Percentiles rank a stretch among this genome's conserved stretches.
Conservation (phyloP, 2,329 filamentous ascomycete species). For the Nothophoma quercina region DNA sequence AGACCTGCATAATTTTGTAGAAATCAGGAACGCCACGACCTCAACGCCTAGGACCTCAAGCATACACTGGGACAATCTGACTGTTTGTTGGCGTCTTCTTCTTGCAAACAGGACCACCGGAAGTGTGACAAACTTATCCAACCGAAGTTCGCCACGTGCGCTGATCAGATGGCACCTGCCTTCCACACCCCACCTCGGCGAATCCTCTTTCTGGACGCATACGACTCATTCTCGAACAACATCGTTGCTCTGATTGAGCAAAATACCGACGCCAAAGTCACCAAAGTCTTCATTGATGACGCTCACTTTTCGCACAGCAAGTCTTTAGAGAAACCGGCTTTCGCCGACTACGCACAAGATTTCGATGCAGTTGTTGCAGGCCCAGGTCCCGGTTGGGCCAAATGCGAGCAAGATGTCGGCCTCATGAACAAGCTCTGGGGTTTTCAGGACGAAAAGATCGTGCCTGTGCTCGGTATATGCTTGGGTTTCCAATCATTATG, state of each 20-base stretch:
- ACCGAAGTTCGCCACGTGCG: constrained; percentile 13
- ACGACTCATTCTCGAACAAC: constrained; percentile 97
- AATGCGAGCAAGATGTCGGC: constrained; percentile 77
- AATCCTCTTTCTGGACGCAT: constrained; percentile 92
- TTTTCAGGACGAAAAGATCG: constrained; percentile 62
- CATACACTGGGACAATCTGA: background rate
- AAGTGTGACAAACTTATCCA: background rate
- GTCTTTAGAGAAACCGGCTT: constrained; percentile 36
- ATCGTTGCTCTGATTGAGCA: constrained; percentile 83
- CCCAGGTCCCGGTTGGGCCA: constrained; percentile 86
- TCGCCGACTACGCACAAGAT: constrained; percentile 57
- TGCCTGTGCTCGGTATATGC: constrained; percentile 88
- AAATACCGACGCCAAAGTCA: constrained; percentile 71
- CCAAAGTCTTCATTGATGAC: constrained; percentile 73
- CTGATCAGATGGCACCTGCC: constrained; percentile 38
- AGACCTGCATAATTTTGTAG: background rate
- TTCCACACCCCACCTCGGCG: constrained; percentile 42
- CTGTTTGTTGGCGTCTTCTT: background rate
- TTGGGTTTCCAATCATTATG: constrained; percentile 87
- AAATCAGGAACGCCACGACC: background rate
- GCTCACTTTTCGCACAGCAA: constrained; percentile 24
- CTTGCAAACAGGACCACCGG: background rate
- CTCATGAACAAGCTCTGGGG: constrained; percentile 80
- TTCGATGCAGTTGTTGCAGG: constrained; percentile 91
- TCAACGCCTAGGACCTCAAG: background rate